Base-by-base conservation (phyloP, 148 eudicot species). In the Chenopodium album region DNA sequence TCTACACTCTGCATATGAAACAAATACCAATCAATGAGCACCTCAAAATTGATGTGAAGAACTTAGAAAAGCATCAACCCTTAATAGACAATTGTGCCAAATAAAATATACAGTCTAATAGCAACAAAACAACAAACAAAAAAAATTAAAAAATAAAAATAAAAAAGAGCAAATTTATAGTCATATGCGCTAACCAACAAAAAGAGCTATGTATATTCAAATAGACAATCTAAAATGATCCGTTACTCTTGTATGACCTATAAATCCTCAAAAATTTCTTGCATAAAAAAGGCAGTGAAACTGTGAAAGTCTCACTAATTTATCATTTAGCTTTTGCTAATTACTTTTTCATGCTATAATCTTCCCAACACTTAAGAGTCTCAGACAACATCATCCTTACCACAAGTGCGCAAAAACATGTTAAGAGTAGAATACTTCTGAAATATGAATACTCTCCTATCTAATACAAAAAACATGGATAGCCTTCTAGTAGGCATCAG, bases 1-100 rank as follows among this genome's bases (percentile, higher is more conserved):
- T 88, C 90, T 82, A 88, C 85, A 62, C 87, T 82, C 90, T 88
- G 88, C 76, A 81, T 37, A 67, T 3, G 22, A 22, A 2, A 72
- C n/a, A 8, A 76, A 54, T 11, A 4, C 47, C 59, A 11, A 66
- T 34, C 74, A 41, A 75, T 64, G 74, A 81, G 81, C 78, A 79
- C 17, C 19, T 65, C 37, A 41, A 75, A 17, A 31, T 12, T 67
- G 46, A 65, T 65, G 22, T 26, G 17, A 32, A 67, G 41, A 76
- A 31, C 68, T 12, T 17, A 31, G 26, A 60, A 76, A 76, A 12
- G 16, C 47, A 60, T 76, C n/a, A 76, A 60, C 20, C 8, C 52
- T 34, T 1, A 29, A 9, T 76, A 22, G 65, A 47, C 31, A 31
- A 2, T 3, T 56, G 16, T 34, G 12, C 44, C 6, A 41, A 37